Evolutionary conservation across 108 stramenopile genomes (phyloP).

Genomic region (Nannochloropsis salina): DNA sequence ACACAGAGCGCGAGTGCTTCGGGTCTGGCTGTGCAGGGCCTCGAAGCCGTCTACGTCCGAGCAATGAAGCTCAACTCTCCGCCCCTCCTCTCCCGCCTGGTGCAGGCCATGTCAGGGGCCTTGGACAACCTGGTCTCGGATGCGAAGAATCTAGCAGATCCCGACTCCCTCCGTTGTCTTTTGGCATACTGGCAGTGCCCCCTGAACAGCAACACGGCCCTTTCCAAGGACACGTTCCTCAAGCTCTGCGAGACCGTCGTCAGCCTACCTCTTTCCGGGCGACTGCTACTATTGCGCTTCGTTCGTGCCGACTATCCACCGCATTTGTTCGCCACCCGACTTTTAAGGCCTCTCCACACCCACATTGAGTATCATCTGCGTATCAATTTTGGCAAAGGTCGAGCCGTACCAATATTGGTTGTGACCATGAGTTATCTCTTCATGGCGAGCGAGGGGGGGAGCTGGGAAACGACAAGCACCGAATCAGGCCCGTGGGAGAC

Average conservation of each 20-base stretch:
- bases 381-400: slow-evolving; percentile 1
- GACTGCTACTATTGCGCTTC: background rate
- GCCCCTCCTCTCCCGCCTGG: background rate
- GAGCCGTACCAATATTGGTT: background rate
- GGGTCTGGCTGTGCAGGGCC: background rate
- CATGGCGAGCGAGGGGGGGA: background rate
- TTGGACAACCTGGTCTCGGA: background rate
- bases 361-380: background rate
- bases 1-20: background rate
- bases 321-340: slow-evolving; percentile 14
- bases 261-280: background rate
- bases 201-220: background rate
- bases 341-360: background rate
- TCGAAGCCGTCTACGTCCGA: background rate
- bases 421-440: slow-evolving; percentile 6
- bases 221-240: background rate
- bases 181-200: background rate
- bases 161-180: slow-evolving; percentile 2
- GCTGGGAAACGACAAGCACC: background rate
- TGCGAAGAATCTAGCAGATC: background rate
- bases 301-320: slow-evolving; percentile 14
- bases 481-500: too few relatives aligned
- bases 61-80: background rate
- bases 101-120: background rate
- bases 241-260: slow-evolving; percentile 14